Evolutionary conservation across 345 rosid genomes (phyloP).

Genomic region (Rhodamnia argentea): DNA sequence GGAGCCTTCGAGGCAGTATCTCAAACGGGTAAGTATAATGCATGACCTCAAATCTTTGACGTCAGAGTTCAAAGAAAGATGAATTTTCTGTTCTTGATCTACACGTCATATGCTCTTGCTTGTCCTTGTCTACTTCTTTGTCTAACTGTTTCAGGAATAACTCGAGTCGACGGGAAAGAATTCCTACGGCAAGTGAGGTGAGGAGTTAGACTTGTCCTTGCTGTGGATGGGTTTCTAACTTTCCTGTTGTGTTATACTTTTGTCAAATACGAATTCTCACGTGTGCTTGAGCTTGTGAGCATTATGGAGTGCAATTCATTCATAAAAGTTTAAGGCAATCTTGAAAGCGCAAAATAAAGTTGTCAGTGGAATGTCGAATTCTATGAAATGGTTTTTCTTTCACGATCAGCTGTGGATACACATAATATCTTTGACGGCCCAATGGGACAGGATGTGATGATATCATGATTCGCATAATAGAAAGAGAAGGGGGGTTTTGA

Average conservation of each 20-base stretch:
- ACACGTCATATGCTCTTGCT: not conserved
- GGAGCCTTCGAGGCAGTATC: constrained; percentile 53
- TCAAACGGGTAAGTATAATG: constrained; percentile 42
- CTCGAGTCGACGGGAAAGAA: constrained; percentile 91
- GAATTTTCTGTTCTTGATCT: not conserved
- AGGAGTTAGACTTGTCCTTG: not conserved
- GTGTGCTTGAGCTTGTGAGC: not conserved
- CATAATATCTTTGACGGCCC: not conserved
- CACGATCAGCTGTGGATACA: not conserved
- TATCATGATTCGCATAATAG: not conserved
- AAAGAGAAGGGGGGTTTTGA: not conserved
- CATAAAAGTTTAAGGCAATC: not conserved
- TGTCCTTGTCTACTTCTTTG: not conserved
- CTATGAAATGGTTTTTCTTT: not conserved
- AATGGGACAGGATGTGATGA: not conserved
- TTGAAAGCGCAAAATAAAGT: not conserved
- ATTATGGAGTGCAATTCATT: not conserved
- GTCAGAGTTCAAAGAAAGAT: not conserved
- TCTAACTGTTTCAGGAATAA: constrained; percentile 36
- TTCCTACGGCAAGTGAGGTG: constrained; percentile 98
- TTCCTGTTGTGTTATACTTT: not conserved
- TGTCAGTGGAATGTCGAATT: not conserved
- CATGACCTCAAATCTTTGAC: not conserved
- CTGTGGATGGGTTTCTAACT: not conserved
- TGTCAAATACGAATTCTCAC: not conserved